Conservation (phyloP, 805 yeast genomes). For the Lipomyces mesembrius region DNA sequence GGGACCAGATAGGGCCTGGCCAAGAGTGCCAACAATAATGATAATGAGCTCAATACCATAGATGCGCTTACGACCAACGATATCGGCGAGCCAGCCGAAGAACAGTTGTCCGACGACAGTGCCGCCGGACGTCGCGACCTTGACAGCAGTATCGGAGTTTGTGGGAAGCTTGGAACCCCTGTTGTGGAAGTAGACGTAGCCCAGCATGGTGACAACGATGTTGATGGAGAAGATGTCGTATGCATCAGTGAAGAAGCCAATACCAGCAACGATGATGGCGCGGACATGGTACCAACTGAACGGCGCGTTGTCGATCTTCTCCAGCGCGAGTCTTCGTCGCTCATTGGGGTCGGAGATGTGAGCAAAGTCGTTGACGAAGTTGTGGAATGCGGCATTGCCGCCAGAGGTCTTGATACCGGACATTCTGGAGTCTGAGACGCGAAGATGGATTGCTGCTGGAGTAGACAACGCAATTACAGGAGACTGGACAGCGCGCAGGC, state of each 20-base stretch:
- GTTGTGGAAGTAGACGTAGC: slow-evolving; percentile 74
- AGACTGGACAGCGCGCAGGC: too few species aligned
- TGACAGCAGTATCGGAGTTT: slow-evolving; percentile 74
- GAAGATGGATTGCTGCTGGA: slow-evolving; percentile 43
- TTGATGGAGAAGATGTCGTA: slow-evolving; percentile 92
- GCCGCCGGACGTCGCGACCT: slow-evolving; percentile 91
- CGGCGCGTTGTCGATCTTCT: slow-evolving; percentile 61
- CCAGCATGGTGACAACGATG: slow-evolving; percentile 78
- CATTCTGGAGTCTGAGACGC: not conserved
- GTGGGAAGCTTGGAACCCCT: slow-evolving; percentile 57
- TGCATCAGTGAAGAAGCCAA: slow-evolving; percentile 91
- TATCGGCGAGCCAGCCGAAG: slow-evolving; percentile 83
- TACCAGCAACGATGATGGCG: slow-evolving; percentile 59
- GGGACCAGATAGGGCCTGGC: slow-evolving; percentile 74
- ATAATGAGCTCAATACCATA: slow-evolving; percentile 86
- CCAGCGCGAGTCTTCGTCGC: slow-evolving; percentile 63
- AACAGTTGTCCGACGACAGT: slow-evolving; percentile 89
- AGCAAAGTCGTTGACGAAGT: slow-evolving; percentile 58
- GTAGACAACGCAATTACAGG: too few species aligned
- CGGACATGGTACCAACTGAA: slow-evolving; percentile 63
- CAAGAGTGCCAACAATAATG: slow-evolving; percentile 77
- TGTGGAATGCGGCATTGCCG: slow-evolving; percentile 64
- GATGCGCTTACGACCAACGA: slow-evolving; percentile 81
- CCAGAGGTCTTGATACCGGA: slow-evolving; percentile 43
- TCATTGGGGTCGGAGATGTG: slow-evolving; percentile 63